phyloP scores from a whole-genome alignment of 306 rosid species.

The Medicago ruthenica region DNA sequence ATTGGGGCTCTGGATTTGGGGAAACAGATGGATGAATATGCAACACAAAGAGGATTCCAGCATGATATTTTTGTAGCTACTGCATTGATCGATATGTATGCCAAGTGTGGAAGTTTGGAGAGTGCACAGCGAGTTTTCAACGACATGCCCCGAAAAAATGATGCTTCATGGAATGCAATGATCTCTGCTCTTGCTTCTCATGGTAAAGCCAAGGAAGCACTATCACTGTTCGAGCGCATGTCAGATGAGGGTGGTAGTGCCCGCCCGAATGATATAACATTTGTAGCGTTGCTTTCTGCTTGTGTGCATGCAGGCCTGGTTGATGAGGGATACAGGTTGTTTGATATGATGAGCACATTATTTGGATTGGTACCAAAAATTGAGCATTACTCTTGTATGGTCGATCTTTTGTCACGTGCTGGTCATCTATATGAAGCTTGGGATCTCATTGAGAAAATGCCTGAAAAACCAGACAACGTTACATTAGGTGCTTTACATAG shows the following conservation, averaged over 20 bases:
- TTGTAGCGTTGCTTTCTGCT: conserved; percentile 89
- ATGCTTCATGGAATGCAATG: conserved; percentile 96
- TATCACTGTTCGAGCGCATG: conserved; percentile 73
- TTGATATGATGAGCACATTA: conserved; percentile 69
- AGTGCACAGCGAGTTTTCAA: conserved; percentile 74
- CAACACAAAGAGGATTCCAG: conserved; percentile 65
- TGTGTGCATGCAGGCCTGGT: conserved; percentile 91
- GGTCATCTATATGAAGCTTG: conserved; percentile 85
- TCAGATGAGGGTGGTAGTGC: conserved; percentile 62
- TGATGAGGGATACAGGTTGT: conserved; percentile 69
- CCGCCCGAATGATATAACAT: conserved; percentile 81
- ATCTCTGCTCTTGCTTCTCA: conserved; percentile 95
- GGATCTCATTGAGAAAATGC: conserved; percentile 83
- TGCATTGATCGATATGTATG: conserved; percentile 91
- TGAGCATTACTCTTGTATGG: conserved; percentile 97
- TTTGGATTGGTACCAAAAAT: conserved; percentile 79
- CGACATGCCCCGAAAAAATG: conserved; percentile 77
- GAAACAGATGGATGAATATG: conserved; percentile 69
- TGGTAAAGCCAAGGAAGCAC: conserved; percentile 79
- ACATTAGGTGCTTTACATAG: conserved; percentile 84
- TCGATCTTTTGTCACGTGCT: conserved; percentile 87
- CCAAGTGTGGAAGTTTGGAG: conserved; percentile 88
- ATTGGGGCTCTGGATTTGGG: conserved; percentile 85
- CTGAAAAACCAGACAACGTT: conserved; percentile 85
- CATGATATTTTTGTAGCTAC: conserved; percentile 75